phyloP scores from a whole-genome alignment of 1,284 basidiomycete genomes.

The Ceratobasidium sp. region DNA sequence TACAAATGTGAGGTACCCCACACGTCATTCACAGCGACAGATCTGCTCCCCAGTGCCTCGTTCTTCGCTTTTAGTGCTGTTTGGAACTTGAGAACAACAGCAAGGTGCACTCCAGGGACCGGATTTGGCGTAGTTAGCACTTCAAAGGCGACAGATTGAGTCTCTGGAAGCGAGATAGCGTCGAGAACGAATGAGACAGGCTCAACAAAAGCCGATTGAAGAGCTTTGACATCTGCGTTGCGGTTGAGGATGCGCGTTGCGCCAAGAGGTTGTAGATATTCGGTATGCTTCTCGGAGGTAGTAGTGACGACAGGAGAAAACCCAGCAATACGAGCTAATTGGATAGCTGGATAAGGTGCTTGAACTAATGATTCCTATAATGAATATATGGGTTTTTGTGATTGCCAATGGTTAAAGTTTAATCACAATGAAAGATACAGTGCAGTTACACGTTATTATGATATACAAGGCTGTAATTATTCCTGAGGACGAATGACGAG shows the following conservation, averaged over 20 bases:
- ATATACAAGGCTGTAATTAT: too few relatives aligned
- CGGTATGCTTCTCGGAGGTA: constrained; percentile 64
- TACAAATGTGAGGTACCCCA: background rate
- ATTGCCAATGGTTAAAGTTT: too few relatives aligned
- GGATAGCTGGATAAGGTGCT: constrained; percentile 45
- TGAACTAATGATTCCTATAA: too few relatives aligned
- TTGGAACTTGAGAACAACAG: background rate
- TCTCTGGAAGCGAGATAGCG: constrained; percentile 8
- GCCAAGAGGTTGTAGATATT: constrained; percentile 65
- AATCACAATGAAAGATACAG: too few relatives aligned
- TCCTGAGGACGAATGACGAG: constrained; percentile 43
- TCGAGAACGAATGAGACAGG: constrained; percentile 23
- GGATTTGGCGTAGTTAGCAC: background rate
- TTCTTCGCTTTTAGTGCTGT: constrained; percentile 11
- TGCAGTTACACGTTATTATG: too few relatives aligned
- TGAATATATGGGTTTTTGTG: too few relatives aligned
- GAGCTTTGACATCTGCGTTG: constrained; percentile 49
- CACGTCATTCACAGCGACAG: background rate
- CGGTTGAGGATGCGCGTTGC: constrained; percentile 70
- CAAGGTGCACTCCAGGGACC: background rate
- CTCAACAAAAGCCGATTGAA: background rate
- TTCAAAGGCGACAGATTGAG: constrained; percentile 24
- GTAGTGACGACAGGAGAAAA: constrained; percentile 58
- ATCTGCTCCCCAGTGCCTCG: background rate
- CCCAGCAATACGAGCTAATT: constrained; percentile 51